Evolutionary conservation across 1,284 basidiomycete genomes (phyloP).

Genomic region (Pseudozyma sp.): DNA sequence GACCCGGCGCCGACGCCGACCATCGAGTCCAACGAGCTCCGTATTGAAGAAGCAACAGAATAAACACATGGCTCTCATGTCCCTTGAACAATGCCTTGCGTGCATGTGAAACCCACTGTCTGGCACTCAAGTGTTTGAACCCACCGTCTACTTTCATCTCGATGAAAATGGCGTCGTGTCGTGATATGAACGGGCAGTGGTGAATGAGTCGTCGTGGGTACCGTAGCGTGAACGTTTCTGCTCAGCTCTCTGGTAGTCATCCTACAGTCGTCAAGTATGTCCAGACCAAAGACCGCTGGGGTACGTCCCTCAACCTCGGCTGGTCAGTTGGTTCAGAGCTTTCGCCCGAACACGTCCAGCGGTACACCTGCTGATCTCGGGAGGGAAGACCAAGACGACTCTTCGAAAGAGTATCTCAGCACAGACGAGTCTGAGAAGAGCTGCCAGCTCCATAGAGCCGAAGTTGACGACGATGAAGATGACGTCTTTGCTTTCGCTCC

Average conservation of each 20-base stretch:
- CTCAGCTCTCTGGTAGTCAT: neutral
- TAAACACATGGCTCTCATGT: too few relatives aligned
- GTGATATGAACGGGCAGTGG: too few relatives aligned
- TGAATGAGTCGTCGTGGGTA: neutral
- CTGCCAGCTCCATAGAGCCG: conserved; percentile 10
- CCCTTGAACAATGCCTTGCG: too few relatives aligned
- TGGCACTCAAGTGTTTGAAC: too few relatives aligned
- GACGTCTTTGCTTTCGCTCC: conserved; percentile 47
- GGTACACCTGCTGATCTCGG: neutral
- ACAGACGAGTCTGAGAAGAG: conserved; percentile 4
- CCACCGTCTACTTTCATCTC: too few relatives aligned
- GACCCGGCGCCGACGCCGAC: too few relatives aligned
- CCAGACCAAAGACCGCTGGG: conserved; percentile 22
- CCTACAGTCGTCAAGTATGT: conserved; percentile 13
- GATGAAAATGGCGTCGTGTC: too few relatives aligned
- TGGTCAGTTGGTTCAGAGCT: conserved; percentile 3
- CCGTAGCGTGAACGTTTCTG: neutral
- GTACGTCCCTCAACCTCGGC: conserved; percentile 22
- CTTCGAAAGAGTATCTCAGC: neutral
- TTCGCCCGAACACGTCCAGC: conserved; percentile 16
- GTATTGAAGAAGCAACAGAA: too few relatives aligned
- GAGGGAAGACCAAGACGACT: neutral
- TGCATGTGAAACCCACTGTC: too few relatives aligned
- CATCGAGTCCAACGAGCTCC: too few relatives aligned
- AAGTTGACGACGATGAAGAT: conserved; percentile 33